Conservation (phyloP, 768 basidiomycete species). For the Dentipellis sp. region DNA sequence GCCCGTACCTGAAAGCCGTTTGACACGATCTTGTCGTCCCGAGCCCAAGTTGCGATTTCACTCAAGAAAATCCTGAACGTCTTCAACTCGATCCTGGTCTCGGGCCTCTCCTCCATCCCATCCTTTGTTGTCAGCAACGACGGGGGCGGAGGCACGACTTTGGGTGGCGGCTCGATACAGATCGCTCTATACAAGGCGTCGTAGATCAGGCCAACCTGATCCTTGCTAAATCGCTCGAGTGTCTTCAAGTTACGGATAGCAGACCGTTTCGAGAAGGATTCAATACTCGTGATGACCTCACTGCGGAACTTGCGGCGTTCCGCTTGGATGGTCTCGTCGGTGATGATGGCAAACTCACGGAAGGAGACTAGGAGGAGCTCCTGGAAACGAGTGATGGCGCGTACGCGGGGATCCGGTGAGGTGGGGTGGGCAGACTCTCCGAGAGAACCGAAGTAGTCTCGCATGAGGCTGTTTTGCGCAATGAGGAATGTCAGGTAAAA, state of each 20-base stretch:
- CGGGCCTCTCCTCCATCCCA: slow-evolving; percentile 60
- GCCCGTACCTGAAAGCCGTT: slow-evolving; percentile 78
- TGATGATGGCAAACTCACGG: slow-evolving; percentile 94
- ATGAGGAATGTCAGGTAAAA: neutral
- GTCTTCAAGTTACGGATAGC: slow-evolving; percentile 81
- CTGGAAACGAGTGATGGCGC: slow-evolving; percentile 95
- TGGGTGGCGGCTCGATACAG: slow-evolving; percentile 60
- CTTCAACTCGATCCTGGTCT: slow-evolving; percentile 77
- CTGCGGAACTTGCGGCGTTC: slow-evolving; percentile 82
- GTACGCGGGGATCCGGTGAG: slow-evolving; percentile 77
- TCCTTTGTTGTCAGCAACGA: slow-evolving; percentile 49
- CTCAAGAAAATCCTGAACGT: slow-evolving; percentile 89
- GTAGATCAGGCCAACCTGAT: slow-evolving; percentile 84
- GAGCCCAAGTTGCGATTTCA: slow-evolving; percentile 91
- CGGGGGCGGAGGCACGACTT: slow-evolving; percentile 35
- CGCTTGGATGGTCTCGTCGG: slow-evolving; percentile 83
- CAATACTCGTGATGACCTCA: slow-evolving; percentile 88
- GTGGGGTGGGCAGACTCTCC: slow-evolving; percentile 91
- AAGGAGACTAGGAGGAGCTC: slow-evolving; percentile 95
- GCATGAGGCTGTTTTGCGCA: slow-evolving; percentile 60
- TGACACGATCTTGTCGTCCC: slow-evolving; percentile 84
- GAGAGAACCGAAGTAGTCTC: slow-evolving; percentile 88
- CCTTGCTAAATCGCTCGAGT: slow-evolving; percentile 76
- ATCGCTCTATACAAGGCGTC: slow-evolving; percentile 85
- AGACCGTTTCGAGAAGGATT: slow-evolving; percentile 87